Evolutionary conservation across 768 basidiomycete genomes (phyloP), one percentile per base, ranked within the genome.

Genomic region (Termitomyces sp.): DNA sequence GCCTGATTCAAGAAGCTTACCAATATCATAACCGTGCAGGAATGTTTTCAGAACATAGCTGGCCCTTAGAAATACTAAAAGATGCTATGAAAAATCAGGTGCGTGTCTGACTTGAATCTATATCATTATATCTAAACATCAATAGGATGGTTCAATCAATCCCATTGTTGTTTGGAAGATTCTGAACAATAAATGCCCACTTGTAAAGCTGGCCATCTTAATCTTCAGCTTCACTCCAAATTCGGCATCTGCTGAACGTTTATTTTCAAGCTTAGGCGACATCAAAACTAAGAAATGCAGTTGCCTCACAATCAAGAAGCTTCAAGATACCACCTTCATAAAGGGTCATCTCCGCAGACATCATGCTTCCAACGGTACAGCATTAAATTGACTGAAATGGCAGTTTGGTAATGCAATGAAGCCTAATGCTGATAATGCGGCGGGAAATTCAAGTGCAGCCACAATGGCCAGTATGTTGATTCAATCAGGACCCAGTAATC

Each of bases 161-260:
- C 35, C 58, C 4, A 42, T 55, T 4, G 40, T 35, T 65, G 56
- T 58, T 48, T 65, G 28, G 49, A 64, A 60, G 61, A 55, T 49
- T 46, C 9, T 65, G 7, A 58, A 59, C 56, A 48, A 61, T 33
- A 38, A 63, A 2, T 16, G 40, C 57, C 32, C 63, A 20, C 63
- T 72, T 33, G 60, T 68, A 12, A 62, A 62, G 32, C 58, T 74
- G 16, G 71, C 70, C 2, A 68, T 72, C 36, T 64, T 56, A 44
- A 60, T 73, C 38, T 66, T 72, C 66, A 71, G 24, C 32, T 68
- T 33, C 73, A 72, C 52, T 48, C 24, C 50, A 13, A 54, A 54
- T 36, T 39, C 28, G 7, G 35, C 35, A 35, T 36, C 33, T 53
- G 51, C 52, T 1, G 12, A 54, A 22, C 12, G 20, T 22, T 38